Base-by-base conservation (phyloP, 2,329 filamentous ascomycete genomes). In the Capronia americana region DNA sequence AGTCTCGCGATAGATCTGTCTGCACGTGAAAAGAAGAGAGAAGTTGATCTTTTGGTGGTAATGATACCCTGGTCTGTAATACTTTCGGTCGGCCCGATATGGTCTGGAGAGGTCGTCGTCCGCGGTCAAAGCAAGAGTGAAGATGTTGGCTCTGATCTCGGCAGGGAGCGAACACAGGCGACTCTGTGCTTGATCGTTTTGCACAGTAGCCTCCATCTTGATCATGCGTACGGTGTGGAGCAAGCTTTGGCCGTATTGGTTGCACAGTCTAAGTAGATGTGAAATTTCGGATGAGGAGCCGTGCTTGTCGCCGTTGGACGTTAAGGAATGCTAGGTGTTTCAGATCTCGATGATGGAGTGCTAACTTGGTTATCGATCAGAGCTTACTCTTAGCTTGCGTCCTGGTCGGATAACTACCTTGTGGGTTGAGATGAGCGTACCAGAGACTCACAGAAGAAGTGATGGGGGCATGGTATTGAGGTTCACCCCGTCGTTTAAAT, bases 121-220 rank as follows among this genome's bases (percentile, higher is more conserved):
- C 60, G 66, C 63, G 14, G 38, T 65, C 3, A 84, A 72, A 0
- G 74, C 78, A 53, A 74, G 75, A 10, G 74, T 64, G 71, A 84
- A 87, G 57, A 87, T 83, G 1, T 75, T 71, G 66, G 77, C 77
- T 62, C 85, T 81, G 14, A 87, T 70, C 71, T 87, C 85, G 17
- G 79, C 78, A 0, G 85, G 84, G 0, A 86, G 71, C 1, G 62
- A 48, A 68, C 81, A 83, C 0, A 83, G 71, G 2, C 66, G 67
- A 34, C 72, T 71, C 50, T 71, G 62, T 1, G 34, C 51, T 66
- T 75, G 72, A 20, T 34, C 24, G 51, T 61, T 57, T n/a, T 46
- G 57, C 38, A 23, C 24, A n/a, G 56, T 54, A 14, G 50, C 50
- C 12, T 48, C 24, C 56, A 53, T 64, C 58, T 53, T 53, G 23